Evolutionary conservation across 1,284 basidiomycete genomes (phyloP), one percentile per base, ranked within the genome.

Genomic region (Ceratobasidium sp.): DNA sequence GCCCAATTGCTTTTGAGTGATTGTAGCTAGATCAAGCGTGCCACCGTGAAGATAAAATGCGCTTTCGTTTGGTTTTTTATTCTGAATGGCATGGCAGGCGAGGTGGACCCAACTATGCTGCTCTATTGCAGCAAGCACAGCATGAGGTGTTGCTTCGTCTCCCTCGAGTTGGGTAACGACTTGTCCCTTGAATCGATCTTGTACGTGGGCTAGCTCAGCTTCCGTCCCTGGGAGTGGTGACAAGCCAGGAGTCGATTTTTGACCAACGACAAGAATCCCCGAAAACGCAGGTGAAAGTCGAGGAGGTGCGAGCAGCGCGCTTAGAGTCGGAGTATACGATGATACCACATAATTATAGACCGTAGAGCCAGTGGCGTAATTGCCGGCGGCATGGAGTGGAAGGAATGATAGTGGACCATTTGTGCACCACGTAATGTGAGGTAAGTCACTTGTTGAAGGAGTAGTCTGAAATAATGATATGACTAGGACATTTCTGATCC

Each of bases 41-140:
- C 48, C 48, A 17, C 19, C 15, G 48, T 51, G 48, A 5, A 51
- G 22, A 24, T 51, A 17, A 51, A 51, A 51, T 17, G 48, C 48
- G 22, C 48, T 51, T 17, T 51, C 15, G 29, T 7, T 27, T 22
- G 62, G 44, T 15, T 62, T 48, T n/a, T 44, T 44, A 45, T 47
- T 44, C 24, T 41, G 31, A 47, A 8, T 45, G 44, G 31, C 62
- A 33, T 64, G 62, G 45, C 62, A 64, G 7, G 36, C 31, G 44
- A 64, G 27, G 24, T 64, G 62, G 9, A 64, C 45, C 62, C 62
- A 64, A 15, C 19, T 31, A 22, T 64, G 62, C n/a, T 41, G 5
- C 15, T 36, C 31, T 7, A 64, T n/a, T 8, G 7, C 27, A 6
- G 62, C 19, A 5, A 64, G 62, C 11, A 64, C 62, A 29, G 62